Conservation (phyloP, 2,329 filamentous ascomycete genomes). For the Pestalotiopsis fici region DNA sequence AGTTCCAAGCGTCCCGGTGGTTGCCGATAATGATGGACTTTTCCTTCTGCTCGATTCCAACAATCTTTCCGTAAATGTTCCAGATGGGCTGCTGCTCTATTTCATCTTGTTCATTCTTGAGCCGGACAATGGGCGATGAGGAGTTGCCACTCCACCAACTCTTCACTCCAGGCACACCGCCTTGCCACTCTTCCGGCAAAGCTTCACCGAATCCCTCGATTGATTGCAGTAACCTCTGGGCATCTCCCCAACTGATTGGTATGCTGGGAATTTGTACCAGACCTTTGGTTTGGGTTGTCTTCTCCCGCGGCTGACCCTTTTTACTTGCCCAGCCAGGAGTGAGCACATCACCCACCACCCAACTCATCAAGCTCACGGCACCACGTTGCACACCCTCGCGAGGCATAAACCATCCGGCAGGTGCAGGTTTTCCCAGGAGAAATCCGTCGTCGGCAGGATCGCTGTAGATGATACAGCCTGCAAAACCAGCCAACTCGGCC, state of each 20-base stretch:
- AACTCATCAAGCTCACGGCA: constrained; percentile 77
- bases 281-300: constrained; percentile 69
- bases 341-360: constrained; percentile 87
- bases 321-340: constrained; percentile 84
- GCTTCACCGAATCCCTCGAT: constrained; percentile 74
- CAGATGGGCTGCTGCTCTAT: constrained; percentile 81
- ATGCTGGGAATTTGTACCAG: constrained; percentile 85
- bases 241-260: constrained; percentile 87
- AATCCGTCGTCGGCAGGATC: constrained; percentile 88
- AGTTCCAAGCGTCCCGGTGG: constrained; percentile 90
- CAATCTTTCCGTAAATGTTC: constrained; percentile 85
- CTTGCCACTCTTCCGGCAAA: constrained; percentile 72
- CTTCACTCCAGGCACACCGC: constrained; percentile 74
- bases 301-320: constrained; percentile 64
- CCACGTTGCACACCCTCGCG: constrained; percentile 81
- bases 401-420: constrained; percentile 79
- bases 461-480: constrained; percentile 88
- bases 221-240: constrained; percentile 73
- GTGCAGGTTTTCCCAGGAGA: constrained; percentile 69
- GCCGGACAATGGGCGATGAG: constrained; percentile 73
- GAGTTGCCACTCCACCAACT: constrained; percentile 83
- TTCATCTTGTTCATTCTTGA: constrained; percentile 88
- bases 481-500: constrained; percentile 82
- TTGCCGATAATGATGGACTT: constrained; percentile 90
- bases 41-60: constrained; percentile 78